Evolutionary conservation across 1,139 yeast species (phyloP), one percentile per base, ranked within the genome.

Genomic region (Saccharomyces pastorianus): DNA sequence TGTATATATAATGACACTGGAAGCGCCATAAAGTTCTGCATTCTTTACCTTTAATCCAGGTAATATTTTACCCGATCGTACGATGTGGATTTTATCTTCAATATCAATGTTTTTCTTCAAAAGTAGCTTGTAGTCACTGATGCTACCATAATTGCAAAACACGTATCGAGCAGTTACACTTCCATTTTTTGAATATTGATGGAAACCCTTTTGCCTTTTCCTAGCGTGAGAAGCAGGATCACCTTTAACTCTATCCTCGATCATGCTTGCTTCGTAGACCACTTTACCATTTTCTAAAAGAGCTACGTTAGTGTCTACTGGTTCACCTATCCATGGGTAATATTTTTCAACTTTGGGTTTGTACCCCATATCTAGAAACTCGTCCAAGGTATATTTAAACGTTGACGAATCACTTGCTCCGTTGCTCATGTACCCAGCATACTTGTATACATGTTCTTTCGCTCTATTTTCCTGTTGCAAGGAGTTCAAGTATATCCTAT

Each of bases 221-320:
- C 65, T 59, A 20, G 73, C 76, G 48, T 74, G 54, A 2, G 89
- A 75, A 34, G 86, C 80, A 11, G 86, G 60, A n/a, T 71, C 81
- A 62, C 88, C 96, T 70, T 89, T 96, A 60, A 74, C 72, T 13
- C 71, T 81, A 62, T 88, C 96, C 70, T 89, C 96, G 60, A 74
- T 72, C 62, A 88, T 74, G 0, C 82, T 75, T 0, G 96, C 89
- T 52, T 74, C 71, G 66, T 80, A 88, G 27, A 78, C 68, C 7
- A 76, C 67, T 9, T 73, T 63, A 2, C 58, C 68, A 13, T 71
- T 63, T 7, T 66, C 71, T 34, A 78, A 51, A 47, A 84, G 68
- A 47, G 72, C 68, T 56, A 84, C 73, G 27, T 68, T 74, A 50
- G 77, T 80, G 25, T 76, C 77, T 6, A 75, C 66, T 7, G 85